These are phyloP conservation scores for Amphirosellinia nigrospora DNA, from an alignment of 495 filamentous ascomycete genomes.

Conservation along the genomic window DNA sequence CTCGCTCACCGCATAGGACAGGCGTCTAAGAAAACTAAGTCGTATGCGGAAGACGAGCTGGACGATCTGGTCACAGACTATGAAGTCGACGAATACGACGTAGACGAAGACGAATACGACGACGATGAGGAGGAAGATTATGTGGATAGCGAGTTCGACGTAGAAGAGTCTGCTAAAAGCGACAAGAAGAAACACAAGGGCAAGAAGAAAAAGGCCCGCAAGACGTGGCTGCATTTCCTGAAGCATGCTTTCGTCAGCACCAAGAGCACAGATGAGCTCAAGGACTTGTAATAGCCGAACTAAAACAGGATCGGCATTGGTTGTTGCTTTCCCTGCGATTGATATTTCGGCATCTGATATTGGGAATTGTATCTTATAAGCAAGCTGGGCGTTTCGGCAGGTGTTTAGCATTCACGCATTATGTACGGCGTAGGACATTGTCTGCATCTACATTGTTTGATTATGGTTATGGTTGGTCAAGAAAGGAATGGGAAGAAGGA, in stretches of 20 bases:
- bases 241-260: slow-evolving; percentile 80
- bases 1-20: slow-evolving; percentile 80
- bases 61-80: slow-evolving; percentile 7
- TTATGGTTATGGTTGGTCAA: not conserved
- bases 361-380: slow-evolving; percentile 14
- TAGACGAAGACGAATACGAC: slow-evolving; percentile 9
- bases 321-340: not conserved
- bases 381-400: slow-evolving; percentile 28
- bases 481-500: not conserved
- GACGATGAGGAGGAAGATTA: slow-evolving; percentile 27
- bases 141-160: slow-evolving; percentile 25
- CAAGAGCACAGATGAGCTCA: slow-evolving; percentile 64
- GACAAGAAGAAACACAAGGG: slow-evolving; percentile 50
- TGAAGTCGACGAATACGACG: slow-evolving; percentile 5
- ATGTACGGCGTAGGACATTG: not conserved
- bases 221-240: slow-evolving; percentile 78
- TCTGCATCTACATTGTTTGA: not conserved
- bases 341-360: slow-evolving; percentile 4
- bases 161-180: not conserved
- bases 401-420: slow-evolving; percentile 8
- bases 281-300: slow-evolving; percentile 38
- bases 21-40: slow-evolving; percentile 35
- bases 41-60: slow-evolving; percentile 11
- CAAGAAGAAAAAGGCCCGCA: slow-evolving; percentile 56
- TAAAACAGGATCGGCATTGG: not conserved